Conservation (phyloP, 495 filamentous ascomycete genomes). For the Penicillium longicatenatum region DNA sequence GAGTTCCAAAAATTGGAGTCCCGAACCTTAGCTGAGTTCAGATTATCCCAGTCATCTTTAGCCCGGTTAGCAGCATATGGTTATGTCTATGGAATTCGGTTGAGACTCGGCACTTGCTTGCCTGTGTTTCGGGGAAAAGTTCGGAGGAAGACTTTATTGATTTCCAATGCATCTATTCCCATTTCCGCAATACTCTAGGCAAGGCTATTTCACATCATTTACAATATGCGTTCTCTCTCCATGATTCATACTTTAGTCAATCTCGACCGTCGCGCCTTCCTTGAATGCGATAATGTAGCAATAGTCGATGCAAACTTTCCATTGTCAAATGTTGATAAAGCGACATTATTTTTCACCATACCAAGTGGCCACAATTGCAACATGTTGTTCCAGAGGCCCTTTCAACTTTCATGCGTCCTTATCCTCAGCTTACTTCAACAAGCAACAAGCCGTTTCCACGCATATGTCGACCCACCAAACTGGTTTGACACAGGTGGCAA, state of each 20-base stretch:
- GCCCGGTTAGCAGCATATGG: too few species aligned
- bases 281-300: neutral
- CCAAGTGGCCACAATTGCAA: neutral
- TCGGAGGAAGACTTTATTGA: too few species aligned
- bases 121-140: too few species aligned
- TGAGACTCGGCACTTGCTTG: too few species aligned
- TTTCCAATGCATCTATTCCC: too few species aligned
- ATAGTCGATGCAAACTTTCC: neutral
- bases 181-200: too few species aligned
- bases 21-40: too few species aligned
- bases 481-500: constrained; percentile 12
- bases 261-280: neutral
- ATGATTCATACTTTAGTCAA: neutral
- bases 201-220: too few species aligned
- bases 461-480: constrained; percentile 4
- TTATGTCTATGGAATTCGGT: too few species aligned
- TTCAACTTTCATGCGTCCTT: neutral
- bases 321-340: neutral
- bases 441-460: constrained; percentile 5
- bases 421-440: neutral
- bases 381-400: neutral
- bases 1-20: too few species aligned
- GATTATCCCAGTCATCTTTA: too few species aligned
- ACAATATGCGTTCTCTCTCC: neutral
- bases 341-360: neutral